These are phyloP conservation scores for Xylaria cubensis DNA, from an alignment of 495 filamentous ascomycete species.

Conservation along the genomic window DNA sequence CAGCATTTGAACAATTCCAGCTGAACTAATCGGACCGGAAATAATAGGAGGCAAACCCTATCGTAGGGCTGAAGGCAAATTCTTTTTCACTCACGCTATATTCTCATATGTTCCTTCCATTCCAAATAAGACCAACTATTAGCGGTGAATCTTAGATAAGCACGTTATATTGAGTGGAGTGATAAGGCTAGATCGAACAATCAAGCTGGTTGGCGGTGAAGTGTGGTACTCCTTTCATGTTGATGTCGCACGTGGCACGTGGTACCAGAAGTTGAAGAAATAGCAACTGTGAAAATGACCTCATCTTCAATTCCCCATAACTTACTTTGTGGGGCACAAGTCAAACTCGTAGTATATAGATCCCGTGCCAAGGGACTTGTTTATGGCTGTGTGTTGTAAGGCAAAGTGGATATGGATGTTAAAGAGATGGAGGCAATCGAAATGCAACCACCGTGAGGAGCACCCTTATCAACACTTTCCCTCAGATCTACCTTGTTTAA, in stretches of 20 bases:
- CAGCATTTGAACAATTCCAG: neutral
- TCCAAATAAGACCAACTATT: neutral
- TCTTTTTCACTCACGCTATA: neutral
- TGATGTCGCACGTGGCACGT: neutral
- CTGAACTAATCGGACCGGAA: neutral
- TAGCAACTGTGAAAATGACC: neutral
- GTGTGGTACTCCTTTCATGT: neutral
- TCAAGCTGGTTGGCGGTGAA: neutral
- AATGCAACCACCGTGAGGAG: too few species aligned
- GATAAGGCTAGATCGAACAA: neutral
- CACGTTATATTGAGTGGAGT: neutral
- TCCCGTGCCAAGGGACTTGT: neutral
- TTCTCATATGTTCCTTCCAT: neutral
- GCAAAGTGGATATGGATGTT: too few species aligned
- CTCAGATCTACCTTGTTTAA: too few species aligned
- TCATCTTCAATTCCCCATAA: neutral
- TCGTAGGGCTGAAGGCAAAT: neutral
- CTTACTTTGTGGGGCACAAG: neutral
- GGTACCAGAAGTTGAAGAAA: neutral
- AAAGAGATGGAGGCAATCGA: too few species aligned
- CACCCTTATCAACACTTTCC: too few species aligned
- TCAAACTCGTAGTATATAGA: neutral
- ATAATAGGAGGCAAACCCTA: neutral
- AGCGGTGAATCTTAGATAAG: neutral
- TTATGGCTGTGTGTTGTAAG: neutral